Base-by-base conservation (phyloP, 208 protist genomes). In the Polymyxa betae region DNA sequence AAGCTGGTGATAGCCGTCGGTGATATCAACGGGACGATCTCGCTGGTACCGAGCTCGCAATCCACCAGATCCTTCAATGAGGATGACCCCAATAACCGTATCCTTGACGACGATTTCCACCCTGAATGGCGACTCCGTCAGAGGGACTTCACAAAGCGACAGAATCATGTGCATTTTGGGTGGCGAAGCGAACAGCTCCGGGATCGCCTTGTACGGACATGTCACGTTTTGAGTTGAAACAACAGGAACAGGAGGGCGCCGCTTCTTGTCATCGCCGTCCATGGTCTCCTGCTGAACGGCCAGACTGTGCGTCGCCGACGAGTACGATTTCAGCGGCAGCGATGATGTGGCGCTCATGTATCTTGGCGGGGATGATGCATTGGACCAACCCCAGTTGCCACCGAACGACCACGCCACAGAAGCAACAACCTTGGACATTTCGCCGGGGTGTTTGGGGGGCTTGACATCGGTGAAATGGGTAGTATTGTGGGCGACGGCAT, bases 71-170 rank as follows among this genome's bases (percentile, higher is more conserved):
- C 72, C 72, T 43, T 82, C 72, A 12, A 82, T 82, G 72, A 82
- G 35, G 5, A 82, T 82, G 16, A 38, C 16, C 5, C 72, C 72
- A n/a, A 82, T 82, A n/a, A 82, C n/a, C 35, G 40, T 43, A 12
- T 35, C 12, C n/a, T 82, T 43, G 72, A n/a, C 72, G 16, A 82
- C 72, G 40, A 82, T 43, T 20, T 82, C 72, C 16, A 82, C 72
- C 72, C 72, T 5, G 35, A 82, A 45, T 35, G 72, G 16, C 72
- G 72, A 82, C 16, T 40, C 72, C 16, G 72, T 82, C 5, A 5
- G 35, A n/a, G 72, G 72, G 12, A 82, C n/a, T 20, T 82, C 72
- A n/a, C 72, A 82, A 43, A 82, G 72, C 72, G 72, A 82, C 72
- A 82, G 72, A n/a, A 82, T 82, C 72, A 82, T 82, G 72, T 82